Evolutionary conservation across 495 filamentous ascomycete species (phyloP), one percentile per base, ranked within the genome.

Genomic region (Aspergillus mulundensis): DNA sequence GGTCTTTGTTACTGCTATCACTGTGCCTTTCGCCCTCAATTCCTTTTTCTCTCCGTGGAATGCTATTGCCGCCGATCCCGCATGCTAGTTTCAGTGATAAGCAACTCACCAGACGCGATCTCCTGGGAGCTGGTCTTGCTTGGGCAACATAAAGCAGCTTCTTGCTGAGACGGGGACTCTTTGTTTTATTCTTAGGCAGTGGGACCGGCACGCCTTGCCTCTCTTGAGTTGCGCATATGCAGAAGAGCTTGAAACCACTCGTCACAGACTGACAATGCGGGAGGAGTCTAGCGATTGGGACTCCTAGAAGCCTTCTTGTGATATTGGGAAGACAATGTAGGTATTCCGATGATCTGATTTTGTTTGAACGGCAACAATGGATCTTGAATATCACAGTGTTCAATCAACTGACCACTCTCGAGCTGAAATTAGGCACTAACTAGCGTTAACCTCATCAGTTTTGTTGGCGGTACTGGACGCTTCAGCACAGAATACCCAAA

Each of bases 341-440:
- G 48, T 24, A 24, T 38, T 24, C 2, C 47, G 25, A 5, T 50
- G n/a, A n/a, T n/a, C n/a, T n/a, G n/a, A 24, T 18, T 12, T 7
- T 5, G 19, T 40, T 8, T 50, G 48, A 24, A 24, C 16, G 3
- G 11, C 7, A 50, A 40, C 18, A 39, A 39, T 24, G 34, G 12
- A 40, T 25, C 19, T 8, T 40, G 34, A 8, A 25, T 24, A 39
- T 15, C 11, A 39, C 5, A 7, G 32, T 21, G 21, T 24, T 48
- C 32, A 38, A 40, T 55, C 21, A 28, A 55, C 53, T 55, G 53
- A 48, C 44, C 53, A 30, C 36, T 50, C 25, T 54, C 46, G n/a
- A 32, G 25, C 16, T 25, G 32, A 18, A 38, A 15, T 41, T 10
- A 38, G 38, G 40, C 20, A 18, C 23, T 54, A 47, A 28, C 52